Base-by-base conservation (phyloP, 805 yeast species). In the Lipomyces starkeyi region DNA sequence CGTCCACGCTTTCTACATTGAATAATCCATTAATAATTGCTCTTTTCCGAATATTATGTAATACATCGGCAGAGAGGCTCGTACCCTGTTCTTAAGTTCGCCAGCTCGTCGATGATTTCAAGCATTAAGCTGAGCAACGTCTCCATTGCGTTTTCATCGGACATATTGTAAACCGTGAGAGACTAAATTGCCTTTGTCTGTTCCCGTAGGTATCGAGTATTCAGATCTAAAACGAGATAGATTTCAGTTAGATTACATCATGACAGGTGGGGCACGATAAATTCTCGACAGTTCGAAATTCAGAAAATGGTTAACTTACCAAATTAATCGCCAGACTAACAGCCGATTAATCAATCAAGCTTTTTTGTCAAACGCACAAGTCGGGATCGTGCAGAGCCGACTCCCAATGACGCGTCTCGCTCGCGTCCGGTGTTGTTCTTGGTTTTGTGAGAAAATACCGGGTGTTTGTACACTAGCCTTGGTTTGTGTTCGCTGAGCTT, bases 1-100 rank as follows among this genome's bases (percentile, higher is more conserved):
- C 71, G 65, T 17, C 72, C 71, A 13, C 68, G 68, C 90, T 85
- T 54, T 89, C 81, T 59, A 13, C 49, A 43, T 43, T n/a, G 22
- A 43, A 11, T 4, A 43, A 17, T 43, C 22, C 49, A 17, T 43
- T 7, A 32, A 25, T 32, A 58, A 58, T 32, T 22, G 6, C 35
- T 13, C 2, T 3, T 57, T 29, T 57, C 22, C 37, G 17, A 29
- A 25, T 13, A n/a, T 7, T 32, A 13, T 2, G 13, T 58, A 40
- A 43, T 7, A 43, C 20, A 27, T 27, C 29, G 29, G 4, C 29
- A 27, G 29, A 27, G 29, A 27, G 29, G 29, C 29, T 27, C 59
- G 43, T 52, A 61, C 68, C 59, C 65, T 25, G 56, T n/a, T 34
- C 61, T 58, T 47, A 81, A 81, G 62, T 78, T 76, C 5, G 83